phyloP scores from a whole-genome alignment of 2,329 filamentous ascomycete genomes.

The Neofusicoccum cordaticola region DNA sequence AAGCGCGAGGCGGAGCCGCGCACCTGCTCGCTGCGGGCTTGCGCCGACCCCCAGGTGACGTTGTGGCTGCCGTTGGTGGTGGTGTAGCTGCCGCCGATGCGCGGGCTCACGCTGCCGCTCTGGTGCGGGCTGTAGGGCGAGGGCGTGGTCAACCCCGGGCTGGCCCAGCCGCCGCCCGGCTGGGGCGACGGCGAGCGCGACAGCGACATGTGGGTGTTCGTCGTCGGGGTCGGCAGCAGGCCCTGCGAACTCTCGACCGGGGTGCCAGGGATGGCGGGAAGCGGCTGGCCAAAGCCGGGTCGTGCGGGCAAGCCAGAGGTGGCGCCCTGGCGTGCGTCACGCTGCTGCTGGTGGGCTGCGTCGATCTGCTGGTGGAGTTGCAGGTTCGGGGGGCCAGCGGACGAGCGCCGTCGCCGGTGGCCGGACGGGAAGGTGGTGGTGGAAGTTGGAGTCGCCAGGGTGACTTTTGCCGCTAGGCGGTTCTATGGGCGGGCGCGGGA shows the following conservation, averaged over 20 bases:
- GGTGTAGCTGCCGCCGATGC: slow-evolving; percentile 45
- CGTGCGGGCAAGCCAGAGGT: slow-evolving; percentile 32
- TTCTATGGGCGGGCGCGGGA: not conserved
- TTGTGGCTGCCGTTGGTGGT: slow-evolving; percentile 50
- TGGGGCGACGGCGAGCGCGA: slow-evolving; percentile 85
- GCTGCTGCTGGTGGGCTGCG: slow-evolving; percentile 21
- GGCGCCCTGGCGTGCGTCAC: slow-evolving; percentile 29
- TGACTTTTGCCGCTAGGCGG: slow-evolving; percentile 23
- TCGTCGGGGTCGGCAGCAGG: slow-evolving; percentile 16
- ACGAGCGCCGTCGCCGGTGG: slow-evolving; percentile 41
- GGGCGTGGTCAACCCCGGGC: slow-evolving; percentile 71
- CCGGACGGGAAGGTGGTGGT: slow-evolving; percentile 34
- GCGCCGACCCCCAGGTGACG: slow-evolving; percentile 79
- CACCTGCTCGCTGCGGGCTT: slow-evolving; percentile 70
- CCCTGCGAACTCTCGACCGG: slow-evolving; percentile 22
- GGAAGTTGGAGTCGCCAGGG: slow-evolving; percentile 38
- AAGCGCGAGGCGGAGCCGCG: slow-evolving; percentile 77
- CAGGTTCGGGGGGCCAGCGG: slow-evolving; percentile 35
- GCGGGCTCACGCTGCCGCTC: slow-evolving; percentile 67
- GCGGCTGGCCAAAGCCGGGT: slow-evolving; percentile 30
- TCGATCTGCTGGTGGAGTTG: slow-evolving; percentile 26
- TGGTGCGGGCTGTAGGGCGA: slow-evolving; percentile 50
- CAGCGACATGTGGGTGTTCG: slow-evolving; percentile 63
- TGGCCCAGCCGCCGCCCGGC: slow-evolving; percentile 84
- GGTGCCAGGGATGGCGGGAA: slow-evolving; percentile 38